Percentiles rank a stretch among this genome's conserved stretches.
Conservation (phyloP, 2,329 filamentous ascomycete species). For the Diaporthe velutina region DNA sequence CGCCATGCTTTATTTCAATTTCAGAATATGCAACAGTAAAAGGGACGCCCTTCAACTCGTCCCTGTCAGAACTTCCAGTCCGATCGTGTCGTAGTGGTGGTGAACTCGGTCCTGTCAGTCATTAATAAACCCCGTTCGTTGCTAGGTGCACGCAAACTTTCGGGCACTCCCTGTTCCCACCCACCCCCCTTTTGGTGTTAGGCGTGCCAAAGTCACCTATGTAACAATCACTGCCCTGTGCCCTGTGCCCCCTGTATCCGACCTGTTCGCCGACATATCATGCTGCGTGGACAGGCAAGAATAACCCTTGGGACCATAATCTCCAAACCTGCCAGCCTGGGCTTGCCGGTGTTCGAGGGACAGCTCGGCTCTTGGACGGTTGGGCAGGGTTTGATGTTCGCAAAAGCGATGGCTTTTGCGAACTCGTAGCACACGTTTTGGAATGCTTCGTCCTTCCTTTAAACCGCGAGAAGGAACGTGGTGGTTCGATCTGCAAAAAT, state of each 20-base stretch:
- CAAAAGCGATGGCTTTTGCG: neutral
- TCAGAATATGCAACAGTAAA: conserved; percentile 35
- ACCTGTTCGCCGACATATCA: neutral
- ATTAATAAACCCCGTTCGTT: conserved; percentile 26
- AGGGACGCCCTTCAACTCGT: neutral
- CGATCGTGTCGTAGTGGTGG: conserved; percentile 1
- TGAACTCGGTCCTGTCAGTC: conserved; percentile 30
- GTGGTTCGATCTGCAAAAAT: conserved; percentile 11
- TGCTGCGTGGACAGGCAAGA: neutral
- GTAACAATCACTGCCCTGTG: neutral
- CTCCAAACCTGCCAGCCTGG: neutral
- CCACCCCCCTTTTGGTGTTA: neutral
- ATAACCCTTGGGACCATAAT: neutral
- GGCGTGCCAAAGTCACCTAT: neutral
- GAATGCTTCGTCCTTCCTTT: conserved; percentile 42
- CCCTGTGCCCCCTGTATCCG: neutral
- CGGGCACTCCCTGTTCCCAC: neutral
- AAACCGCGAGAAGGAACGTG: conserved; percentile 38
- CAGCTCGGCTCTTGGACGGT: neutral
- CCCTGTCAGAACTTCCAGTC: conserved; percentile 22
- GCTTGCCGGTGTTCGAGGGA: neutral
- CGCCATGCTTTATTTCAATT: conserved; percentile 38
- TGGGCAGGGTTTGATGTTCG: neutral
- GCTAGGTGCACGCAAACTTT: conserved; percentile 17
- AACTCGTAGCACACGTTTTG: conserved; percentile 21